phyloP scores from a whole-genome alignment of 208 protist genomes.

The Borovskyia barvae region DNA sequence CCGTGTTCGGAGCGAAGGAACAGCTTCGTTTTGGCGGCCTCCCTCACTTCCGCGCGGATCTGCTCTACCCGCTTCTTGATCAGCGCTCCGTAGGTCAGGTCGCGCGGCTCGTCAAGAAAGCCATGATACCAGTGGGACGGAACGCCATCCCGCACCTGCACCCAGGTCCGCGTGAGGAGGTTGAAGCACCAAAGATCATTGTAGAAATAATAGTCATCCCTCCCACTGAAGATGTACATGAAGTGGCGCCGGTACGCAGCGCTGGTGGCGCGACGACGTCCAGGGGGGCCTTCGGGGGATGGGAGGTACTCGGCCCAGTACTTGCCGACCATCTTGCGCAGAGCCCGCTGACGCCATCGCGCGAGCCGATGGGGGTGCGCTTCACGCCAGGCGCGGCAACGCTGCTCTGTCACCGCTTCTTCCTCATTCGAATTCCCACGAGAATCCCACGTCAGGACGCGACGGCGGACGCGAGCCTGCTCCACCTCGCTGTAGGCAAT shows the following conservation, averaged over 20 bases:
- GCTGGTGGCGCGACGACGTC: conserved; percentile 47
- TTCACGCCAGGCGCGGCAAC: conserved; percentile 9
- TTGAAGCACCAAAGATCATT: conserved; percentile 80
- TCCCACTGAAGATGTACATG: conserved; percentile 70
- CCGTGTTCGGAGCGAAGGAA: neutral
- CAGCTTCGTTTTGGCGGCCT: conserved; percentile 13
- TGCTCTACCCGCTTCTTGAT: conserved; percentile 21
- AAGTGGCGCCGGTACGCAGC: conserved; percentile 45
- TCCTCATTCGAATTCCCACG: too few relatives aligned
- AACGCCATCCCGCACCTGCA: conserved; percentile 53
- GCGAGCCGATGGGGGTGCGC: conserved; percentile 6
- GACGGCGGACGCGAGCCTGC: neutral
- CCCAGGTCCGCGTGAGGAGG: conserved; percentile 45
- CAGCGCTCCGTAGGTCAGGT: conserved; percentile 14
- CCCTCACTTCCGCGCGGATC: conserved; percentile 21
- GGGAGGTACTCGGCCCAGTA: conserved; percentile 35
- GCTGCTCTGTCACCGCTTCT: neutral
- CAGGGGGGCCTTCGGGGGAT: conserved; percentile 17
- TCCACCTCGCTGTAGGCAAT: conserved; percentile 17
- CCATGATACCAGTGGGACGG: conserved; percentile 28
- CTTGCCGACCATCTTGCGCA: conserved; percentile 21
- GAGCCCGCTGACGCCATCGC: conserved; percentile 11
- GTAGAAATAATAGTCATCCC: conserved; percentile 53
- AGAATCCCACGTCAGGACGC: conserved; percentile 2
- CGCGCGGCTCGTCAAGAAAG: conserved; percentile 39